phyloP scores from a whole-genome alignment of 495 filamentous ascomycete genomes.

The Annulohypoxylon nitens region DNA sequence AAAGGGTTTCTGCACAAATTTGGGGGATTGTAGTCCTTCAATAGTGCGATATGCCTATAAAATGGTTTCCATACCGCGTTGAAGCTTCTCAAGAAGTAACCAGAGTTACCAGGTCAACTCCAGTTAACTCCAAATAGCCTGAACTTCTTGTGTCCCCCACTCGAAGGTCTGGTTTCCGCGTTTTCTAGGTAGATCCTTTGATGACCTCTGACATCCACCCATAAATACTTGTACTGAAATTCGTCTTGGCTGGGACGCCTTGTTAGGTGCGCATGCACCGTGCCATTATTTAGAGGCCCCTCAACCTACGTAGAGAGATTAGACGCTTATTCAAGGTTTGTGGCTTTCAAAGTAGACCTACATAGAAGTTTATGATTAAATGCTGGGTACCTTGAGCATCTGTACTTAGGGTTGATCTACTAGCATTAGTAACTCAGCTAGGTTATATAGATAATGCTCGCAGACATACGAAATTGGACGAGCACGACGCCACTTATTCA shows the following conservation, averaged over 20 bases:
- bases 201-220: conserved; percentile 77
- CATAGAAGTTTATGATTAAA: conserved; percentile 88
- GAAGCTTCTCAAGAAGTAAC: neutral
- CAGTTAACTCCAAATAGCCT: conserved; percentile 75
- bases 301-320: conserved; percentile 71
- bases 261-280: conserved; percentile 81
- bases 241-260: conserved; percentile 70
- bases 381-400: conserved; percentile 85
- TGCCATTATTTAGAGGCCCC: conserved; percentile 80
- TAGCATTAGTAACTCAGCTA: conserved; percentile 1
- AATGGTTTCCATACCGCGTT: neutral
- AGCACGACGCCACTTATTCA: conserved; percentile 85
- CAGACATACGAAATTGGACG: conserved; percentile 80
- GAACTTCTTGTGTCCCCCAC: conserved; percentile 55
- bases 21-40: neutral
- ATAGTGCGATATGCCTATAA: neutral
- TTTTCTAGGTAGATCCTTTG: conserved; percentile 73
- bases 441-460: neutral
- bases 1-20: neutral
- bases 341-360: conserved; percentile 52
- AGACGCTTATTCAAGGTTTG: conserved; percentile 22
- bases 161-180: conserved; percentile 59
- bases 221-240: conserved; percentile 84
- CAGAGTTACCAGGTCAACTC: conserved; percentile 56
- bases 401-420: conserved; percentile 72